Base-by-base conservation (phyloP, 306 rosid species). In the Purshia tridentata region DNA sequence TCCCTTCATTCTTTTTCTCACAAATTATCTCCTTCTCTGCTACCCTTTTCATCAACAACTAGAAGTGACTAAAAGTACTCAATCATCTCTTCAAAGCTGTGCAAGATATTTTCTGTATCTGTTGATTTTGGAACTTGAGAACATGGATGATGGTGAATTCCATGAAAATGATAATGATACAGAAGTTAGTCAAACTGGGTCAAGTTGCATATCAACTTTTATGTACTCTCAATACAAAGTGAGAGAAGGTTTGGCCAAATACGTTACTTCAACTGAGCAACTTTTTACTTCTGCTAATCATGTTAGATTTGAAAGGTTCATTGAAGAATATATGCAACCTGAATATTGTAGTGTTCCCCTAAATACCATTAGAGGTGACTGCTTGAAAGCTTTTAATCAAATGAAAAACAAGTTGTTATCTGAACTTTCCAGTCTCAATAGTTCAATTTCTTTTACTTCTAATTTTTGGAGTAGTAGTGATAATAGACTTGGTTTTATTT, bases 221-320 rank as follows among this genome's bases (percentile, higher is more conserved):
- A 18, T 5, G 8, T 67, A 48, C 72, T 23, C 20, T 48, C 71
- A 48, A 6, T 50, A 47, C 15, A 67, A 29, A 23, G 23, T 29
- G 45, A 47, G 72, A 14, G 44, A 23, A 29, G 72, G 56, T 48
- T 47, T 67, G 57, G 57, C 57, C 46, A 35, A 46, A 29, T 67
- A 67, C 57, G 48, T 48, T 37, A 8, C 57, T 67, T 47, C 71
- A 48, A 67, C 44, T 6, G 57, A 57, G 44, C 57, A 14, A 15
- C 20, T 48, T 23, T 47, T 7, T 9, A 14, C 56, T 48, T 49
- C 23, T 48, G 20, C 71, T 4, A 14, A 67, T 3, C 53, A 65
- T 65, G 55, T 20, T 13, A 20, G 57, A 29, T 59, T 59, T 6
- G 65, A 59, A 37, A 35, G 3, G 19, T 37, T 59, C 19, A 59